A percentile compares a stretch with the other conserved stretches of the same genome.
These are phyloP conservation scores for Xylaria sp. DNA, from an alignment of 2,329 filamentous ascomycete species.

Conservation along the genomic window DNA sequence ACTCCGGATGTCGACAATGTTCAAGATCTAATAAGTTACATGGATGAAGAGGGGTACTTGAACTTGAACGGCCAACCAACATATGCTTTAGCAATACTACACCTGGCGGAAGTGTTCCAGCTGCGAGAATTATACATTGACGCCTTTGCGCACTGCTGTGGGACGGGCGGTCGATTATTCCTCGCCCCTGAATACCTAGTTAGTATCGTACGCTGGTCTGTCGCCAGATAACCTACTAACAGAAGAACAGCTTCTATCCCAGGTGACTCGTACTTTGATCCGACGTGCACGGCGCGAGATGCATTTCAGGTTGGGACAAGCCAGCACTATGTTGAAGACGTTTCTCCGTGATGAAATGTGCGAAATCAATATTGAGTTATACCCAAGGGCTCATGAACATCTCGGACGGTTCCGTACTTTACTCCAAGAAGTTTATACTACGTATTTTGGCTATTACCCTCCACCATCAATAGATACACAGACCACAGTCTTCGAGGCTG, in stretches of 20 bases:
- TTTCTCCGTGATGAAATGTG: constrained; percentile 79
- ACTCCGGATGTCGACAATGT: constrained; percentile 64
- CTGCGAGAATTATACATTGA: constrained; percentile 74
- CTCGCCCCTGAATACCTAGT: constrained; percentile 70
- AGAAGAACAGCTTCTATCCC: constrained; percentile 57
- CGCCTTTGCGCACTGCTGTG: constrained; percentile 80
- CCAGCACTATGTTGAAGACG: constrained; percentile 66
- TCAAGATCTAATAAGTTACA: constrained; percentile 70
- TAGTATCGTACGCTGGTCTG: constrained; percentile 45
- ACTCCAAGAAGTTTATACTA: constrained; percentile 72
- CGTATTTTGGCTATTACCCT: constrained; percentile 77
- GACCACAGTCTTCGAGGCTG: constrained; percentile 64
- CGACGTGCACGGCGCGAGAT: constrained; percentile 71
- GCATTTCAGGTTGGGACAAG: constrained; percentile 69
- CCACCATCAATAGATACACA: constrained; percentile 59
- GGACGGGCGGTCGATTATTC: constrained; percentile 73
- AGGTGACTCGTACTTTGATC: constrained; percentile 71
- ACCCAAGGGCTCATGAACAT: constrained; percentile 69
- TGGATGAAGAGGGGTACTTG: constrained; percentile 75
- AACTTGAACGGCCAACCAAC: constrained; percentile 72
- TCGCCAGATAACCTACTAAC: constrained; percentile 34
- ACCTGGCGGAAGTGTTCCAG: constrained; percentile 73
- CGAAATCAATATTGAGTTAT: constrained; percentile 71
- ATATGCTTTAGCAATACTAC: constrained; percentile 74
- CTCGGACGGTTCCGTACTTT: constrained; percentile 78